Percentiles rank a stretch among this genome's conserved stretches.
Evolutionary conservation across 2,329 filamentous ascomycete genomes (phyloP).

Genomic region (Epichloe uncinata): DNA sequence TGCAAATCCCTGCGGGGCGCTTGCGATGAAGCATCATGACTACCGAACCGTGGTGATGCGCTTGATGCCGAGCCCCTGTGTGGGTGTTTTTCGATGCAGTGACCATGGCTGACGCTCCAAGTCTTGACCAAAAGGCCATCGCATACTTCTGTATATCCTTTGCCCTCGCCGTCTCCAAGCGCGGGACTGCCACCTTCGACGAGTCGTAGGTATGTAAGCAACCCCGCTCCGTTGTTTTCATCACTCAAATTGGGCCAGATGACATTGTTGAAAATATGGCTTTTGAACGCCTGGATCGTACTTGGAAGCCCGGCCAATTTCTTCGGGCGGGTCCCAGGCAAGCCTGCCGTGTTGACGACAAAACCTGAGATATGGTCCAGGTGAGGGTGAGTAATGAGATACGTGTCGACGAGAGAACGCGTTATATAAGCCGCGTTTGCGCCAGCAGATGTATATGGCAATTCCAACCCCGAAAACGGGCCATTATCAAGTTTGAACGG

Average conservation of each 20-base stretch:
- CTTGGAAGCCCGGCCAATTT: constrained; percentile 72
- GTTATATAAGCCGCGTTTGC: constrained; percentile 76
- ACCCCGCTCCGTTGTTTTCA: constrained; percentile 84
- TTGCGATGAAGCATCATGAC: constrained; percentile 30
- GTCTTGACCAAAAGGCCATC: constrained; percentile 82
- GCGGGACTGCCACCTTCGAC: constrained; percentile 80
- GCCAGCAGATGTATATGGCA: constrained; percentile 51
- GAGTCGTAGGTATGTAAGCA: constrained; percentile 81
- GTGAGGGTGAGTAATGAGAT: constrained; percentile 93
- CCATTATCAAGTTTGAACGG: constrained; percentile 49
- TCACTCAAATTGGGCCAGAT: constrained; percentile 97
- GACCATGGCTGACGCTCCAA: constrained; percentile 79
- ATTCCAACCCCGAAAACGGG: constrained; percentile 65
- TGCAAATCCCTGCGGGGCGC: constrained; percentile 16
- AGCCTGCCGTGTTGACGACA: constrained; percentile 81
- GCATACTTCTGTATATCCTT: constrained; percentile 78
- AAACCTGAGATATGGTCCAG: constrained; percentile 88
- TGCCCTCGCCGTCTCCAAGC: constrained; percentile 64
- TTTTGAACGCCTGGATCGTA: constrained; percentile 86
- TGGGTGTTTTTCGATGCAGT: constrained; percentile 63
- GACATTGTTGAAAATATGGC: constrained; percentile 91
- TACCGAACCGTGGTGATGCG: constrained; percentile 36
- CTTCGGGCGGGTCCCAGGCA: constrained; percentile 71
- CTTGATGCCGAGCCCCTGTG: constrained; percentile 46
- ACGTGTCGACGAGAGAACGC: constrained; percentile 67